phyloP scores from a whole-genome alignment of 768 basidiomycete species.

The Sistotremastrum niveocremeum region DNA sequence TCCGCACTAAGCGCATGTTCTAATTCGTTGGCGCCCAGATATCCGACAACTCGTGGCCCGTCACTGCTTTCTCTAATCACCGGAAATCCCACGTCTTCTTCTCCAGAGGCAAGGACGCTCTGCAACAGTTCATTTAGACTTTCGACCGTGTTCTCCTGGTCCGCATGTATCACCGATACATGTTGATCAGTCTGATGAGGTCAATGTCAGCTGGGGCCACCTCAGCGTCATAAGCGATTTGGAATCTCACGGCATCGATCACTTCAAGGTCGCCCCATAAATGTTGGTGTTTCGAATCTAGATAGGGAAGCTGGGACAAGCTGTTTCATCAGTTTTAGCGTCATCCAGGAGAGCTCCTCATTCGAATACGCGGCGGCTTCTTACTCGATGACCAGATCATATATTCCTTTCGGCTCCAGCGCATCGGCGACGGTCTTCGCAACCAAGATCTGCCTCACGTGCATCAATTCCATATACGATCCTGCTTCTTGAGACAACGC shows the following conservation, averaged over 20 bases:
- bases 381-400: constrained; percentile 87
- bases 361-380: constrained; percentile 6
- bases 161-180: constrained; percentile 58
- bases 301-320: constrained; percentile 78
- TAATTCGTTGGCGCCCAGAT: constrained; percentile 85
- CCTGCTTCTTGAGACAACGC: too few relatives aligned
- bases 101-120: constrained; percentile 38
- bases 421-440: constrained; percentile 86
- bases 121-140: constrained; percentile 61
- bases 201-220: constrained; percentile 5
- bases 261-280: constrained; percentile 71
- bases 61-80: constrained; percentile 47
- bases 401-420: constrained; percentile 87
- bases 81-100: constrained; percentile 78
- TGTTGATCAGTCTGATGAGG: constrained; percentile 44
- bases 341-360: neutral
- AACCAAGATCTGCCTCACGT: constrained; percentile 41
- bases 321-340: constrained; percentile 15
- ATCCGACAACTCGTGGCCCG: constrained; percentile 65
- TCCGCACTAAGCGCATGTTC: constrained; percentile 79
- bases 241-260: constrained; percentile 54
- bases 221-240: neutral
- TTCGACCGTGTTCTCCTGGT: constrained; percentile 63
- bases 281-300: constrained; percentile 84
- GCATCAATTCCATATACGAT: too few relatives aligned